These are phyloP conservation scores for Solanum aculeatissimum DNA, from an alignment of 305 asterid species.

Conservation along the genomic window DNA sequence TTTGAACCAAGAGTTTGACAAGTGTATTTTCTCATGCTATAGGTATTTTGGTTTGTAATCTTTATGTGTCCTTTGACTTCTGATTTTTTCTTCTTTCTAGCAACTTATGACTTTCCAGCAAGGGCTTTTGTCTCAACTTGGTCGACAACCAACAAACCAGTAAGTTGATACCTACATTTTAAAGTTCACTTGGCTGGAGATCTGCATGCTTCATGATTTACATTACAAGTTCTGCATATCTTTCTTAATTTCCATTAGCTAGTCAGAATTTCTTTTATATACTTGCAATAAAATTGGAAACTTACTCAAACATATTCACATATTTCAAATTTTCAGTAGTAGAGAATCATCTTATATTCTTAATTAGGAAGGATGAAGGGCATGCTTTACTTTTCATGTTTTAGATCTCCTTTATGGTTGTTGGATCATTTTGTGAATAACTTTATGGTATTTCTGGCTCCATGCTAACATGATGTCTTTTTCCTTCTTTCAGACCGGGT, in stretches of 20 bases:
- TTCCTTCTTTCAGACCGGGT: slow-evolving; percentile 31
- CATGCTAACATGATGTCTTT: slow-evolving; percentile 3
- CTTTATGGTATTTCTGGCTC: not conserved
- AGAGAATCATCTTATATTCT: not conserved
- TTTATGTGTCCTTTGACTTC: not conserved
- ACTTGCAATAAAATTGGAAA: not conserved
- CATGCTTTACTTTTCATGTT: not conserved
- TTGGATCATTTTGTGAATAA: not conserved
- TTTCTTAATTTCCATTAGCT: not conserved
- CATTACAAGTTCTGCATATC: not conserved
- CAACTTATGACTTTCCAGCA: slow-evolving; percentile 39
- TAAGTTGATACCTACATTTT: slow-evolving; percentile 13
- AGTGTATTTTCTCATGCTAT: not conserved
- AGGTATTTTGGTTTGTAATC: not conserved
- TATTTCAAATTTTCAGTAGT: not conserved
- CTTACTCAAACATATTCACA: not conserved
- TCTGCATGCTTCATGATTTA: not conserved
- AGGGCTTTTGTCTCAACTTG: slow-evolving; percentile 34
- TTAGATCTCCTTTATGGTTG: not conserved
- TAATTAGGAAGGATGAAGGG: not conserved
- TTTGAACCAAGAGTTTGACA: not conserved
- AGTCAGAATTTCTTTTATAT: not conserved
- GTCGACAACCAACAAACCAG: slow-evolving; percentile 31
- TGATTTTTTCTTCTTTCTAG: slow-evolving; percentile 18
- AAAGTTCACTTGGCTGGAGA: not conserved